phyloP scores from a whole-genome alignment of 2,329 filamentous ascomycete species.

The Arthrobotrys megalospora region DNA sequence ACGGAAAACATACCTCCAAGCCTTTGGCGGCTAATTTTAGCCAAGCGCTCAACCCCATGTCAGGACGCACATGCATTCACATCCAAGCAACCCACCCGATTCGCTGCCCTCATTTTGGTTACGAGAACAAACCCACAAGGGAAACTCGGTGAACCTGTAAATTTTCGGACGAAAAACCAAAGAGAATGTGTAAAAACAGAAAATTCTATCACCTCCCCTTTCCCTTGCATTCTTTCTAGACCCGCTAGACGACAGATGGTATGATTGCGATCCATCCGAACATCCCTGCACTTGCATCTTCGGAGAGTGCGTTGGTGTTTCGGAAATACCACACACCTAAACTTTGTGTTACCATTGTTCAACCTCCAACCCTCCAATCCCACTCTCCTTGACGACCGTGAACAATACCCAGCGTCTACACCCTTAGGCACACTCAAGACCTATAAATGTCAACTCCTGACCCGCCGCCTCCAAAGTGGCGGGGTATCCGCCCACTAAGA shows the following conservation, averaged over 20 bases:
- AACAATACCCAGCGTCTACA: neutral
- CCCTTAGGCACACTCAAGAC: neutral
- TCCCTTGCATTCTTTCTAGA: neutral
- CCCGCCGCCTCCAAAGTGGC: conserved; percentile 32
- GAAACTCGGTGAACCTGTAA: neutral
- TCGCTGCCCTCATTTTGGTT: neutral
- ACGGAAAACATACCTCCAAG: neutral
- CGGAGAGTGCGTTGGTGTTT: conserved; percentile 38
- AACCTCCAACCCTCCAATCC: conserved; percentile 24
- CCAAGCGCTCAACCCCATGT: conserved; percentile 36
- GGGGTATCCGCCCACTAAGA: conserved; percentile 13
- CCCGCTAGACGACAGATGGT: too few species aligned
- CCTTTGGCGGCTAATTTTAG: conserved; percentile 42
- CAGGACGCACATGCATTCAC: conserved; percentile 23
- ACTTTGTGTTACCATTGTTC: conserved; percentile 56
- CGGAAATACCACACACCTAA: conserved; percentile 7
- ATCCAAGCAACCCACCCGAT: conserved; percentile 4
- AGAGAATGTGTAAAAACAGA: neutral
- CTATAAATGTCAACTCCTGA: conserved; percentile 23
- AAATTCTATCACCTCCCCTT: neutral
- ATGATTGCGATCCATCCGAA: too few species aligned
- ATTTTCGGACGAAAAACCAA: neutral
- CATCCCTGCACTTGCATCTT: conserved; percentile 4
- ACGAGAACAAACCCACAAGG: neutral
- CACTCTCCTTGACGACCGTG: neutral